Evolutionary conservation across 345 rosid genomes (phyloP).

Genomic region (Barbarea vulgaris): DNA sequence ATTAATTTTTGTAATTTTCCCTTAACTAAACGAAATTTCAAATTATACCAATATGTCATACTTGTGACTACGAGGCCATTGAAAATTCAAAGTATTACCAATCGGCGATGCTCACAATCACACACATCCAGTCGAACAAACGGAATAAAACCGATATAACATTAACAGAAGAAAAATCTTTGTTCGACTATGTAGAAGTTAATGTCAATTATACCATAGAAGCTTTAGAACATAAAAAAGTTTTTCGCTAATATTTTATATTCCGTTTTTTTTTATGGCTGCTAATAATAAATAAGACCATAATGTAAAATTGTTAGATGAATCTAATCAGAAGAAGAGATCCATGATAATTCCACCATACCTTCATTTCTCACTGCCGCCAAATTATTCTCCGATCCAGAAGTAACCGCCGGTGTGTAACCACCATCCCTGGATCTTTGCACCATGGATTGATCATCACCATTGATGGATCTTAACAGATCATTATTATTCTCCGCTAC

Average conservation of each 20-base stretch:
- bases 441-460: constrained; percentile 28
- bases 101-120: constrained; percentile 1
- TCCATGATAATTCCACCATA: constrained; percentile 80
- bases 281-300: constrained; percentile 6
- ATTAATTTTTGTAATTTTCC: not conserved
- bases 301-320: constrained; percentile 11
- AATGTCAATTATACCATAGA: constrained; percentile 10
- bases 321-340: constrained; percentile 68
- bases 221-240: constrained; percentile 22
- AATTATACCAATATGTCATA: not conserved
- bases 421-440: constrained; percentile 45
- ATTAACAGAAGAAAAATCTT: not conserved
- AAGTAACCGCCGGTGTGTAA: constrained; percentile 35
- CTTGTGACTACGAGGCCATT: not conserved
- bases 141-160: not conserved
- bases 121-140: not conserved
- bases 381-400: constrained; percentile 46
- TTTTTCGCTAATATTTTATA: constrained; percentile 1
- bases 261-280: constrained; percentile 1
- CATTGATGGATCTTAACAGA: constrained; percentile 49
- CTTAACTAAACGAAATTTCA: not conserved
- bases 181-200: constrained; percentile 27
- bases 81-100: not conserved
- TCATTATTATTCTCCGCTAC: constrained; percentile 26
- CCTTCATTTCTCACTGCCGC: constrained; percentile 46